These are phyloP conservation scores for Platanthera zijinensis DNA, from an alignment of 106 monocot species.

Conservation along the genomic window DNA sequence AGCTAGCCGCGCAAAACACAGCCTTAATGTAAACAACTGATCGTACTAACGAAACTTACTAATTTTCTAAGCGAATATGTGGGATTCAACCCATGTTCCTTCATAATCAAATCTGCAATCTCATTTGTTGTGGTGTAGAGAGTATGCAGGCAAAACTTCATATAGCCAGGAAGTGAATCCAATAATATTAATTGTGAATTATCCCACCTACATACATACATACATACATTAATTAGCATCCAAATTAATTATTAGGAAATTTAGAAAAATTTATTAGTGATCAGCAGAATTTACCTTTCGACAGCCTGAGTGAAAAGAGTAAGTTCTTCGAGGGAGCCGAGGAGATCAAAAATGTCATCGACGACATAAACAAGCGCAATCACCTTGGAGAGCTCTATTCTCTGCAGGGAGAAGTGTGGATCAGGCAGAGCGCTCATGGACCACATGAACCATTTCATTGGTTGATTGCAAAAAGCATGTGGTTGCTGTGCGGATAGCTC, in stretches of 20 bases:
- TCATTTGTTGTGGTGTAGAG: conserved; percentile 26
- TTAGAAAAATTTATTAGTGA: no score
- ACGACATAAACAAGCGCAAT: conserved; percentile 43
- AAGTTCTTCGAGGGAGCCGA: conserved; percentile 2
- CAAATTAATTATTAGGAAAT: no score
- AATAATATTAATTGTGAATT: not conserved
- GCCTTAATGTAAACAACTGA: no score
- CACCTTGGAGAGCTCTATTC: conserved; percentile 37
- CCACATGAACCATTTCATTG: conserved; percentile 42
- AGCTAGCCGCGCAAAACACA: no score
- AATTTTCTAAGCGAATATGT: conserved; percentile 23
- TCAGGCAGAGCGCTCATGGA: conserved; percentile 13
- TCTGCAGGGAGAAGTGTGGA: conserved; percentile 15
- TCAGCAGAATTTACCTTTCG: conserved; percentile 8
- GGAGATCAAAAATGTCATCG: conserved; percentile 50
- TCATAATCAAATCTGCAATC: conserved; percentile 13
- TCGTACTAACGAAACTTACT: conserved; percentile 14
- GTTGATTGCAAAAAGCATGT: conserved; percentile 25
- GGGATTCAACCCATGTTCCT: conserved; percentile 36
- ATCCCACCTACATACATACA: conserved; percentile 33
- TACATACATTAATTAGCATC: no score
- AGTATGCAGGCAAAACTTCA: conserved; percentile 14
- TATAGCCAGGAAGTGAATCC: conserved; percentile 18
- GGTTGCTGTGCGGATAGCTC: conserved; percentile 30
- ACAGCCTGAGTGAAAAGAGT: conserved; percentile 8